Evolutionary conservation across 1,284 basidiomycete genomes (phyloP).

Genomic region (Prillingera fragicola): DNA sequence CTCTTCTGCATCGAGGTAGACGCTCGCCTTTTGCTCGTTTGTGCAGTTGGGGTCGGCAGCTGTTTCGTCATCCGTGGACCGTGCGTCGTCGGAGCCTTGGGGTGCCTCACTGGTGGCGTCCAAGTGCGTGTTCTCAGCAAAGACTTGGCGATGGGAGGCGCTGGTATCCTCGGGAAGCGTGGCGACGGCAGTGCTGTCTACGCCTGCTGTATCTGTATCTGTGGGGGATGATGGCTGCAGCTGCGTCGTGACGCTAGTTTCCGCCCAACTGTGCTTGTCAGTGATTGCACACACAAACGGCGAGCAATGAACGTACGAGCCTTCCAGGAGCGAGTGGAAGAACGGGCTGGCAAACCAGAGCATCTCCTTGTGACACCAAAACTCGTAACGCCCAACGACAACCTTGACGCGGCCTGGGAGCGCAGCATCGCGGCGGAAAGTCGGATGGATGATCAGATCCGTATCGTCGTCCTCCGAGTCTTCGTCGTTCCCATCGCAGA

Average conservation of each 20-base stretch:
- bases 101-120: not conserved
- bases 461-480: conserved; percentile 31
- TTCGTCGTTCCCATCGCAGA: conserved; percentile 10
- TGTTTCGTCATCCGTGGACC: not conserved
- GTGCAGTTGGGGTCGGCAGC: not conserved
- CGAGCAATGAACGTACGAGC: conserved; percentile 32
- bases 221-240: conserved; percentile 3
- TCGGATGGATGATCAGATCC: conserved; percentile 34
- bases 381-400: conserved; percentile 35
- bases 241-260: conserved; percentile 17
- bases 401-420: conserved; percentile 41
- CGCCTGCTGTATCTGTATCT: conserved; percentile 5
- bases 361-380: conserved; percentile 47
- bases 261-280: conserved; percentile 43
- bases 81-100: not conserved
- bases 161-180: not conserved
- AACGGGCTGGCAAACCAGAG: conserved; percentile 45
- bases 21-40: conserved; percentile 17
- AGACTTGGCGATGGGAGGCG: not conserved
- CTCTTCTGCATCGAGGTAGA: conserved; percentile 37
- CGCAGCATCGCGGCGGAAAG: conserved; percentile 28
- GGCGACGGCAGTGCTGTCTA: no score
- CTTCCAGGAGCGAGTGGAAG: conserved; percentile 40
- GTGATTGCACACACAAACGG: no score
- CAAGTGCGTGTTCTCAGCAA: not conserved